Evolutionary conservation across 208 protist genomes (phyloP), one percentile per base, ranked within the genome.

Genomic region (Leishmania guyanensis): DNA sequence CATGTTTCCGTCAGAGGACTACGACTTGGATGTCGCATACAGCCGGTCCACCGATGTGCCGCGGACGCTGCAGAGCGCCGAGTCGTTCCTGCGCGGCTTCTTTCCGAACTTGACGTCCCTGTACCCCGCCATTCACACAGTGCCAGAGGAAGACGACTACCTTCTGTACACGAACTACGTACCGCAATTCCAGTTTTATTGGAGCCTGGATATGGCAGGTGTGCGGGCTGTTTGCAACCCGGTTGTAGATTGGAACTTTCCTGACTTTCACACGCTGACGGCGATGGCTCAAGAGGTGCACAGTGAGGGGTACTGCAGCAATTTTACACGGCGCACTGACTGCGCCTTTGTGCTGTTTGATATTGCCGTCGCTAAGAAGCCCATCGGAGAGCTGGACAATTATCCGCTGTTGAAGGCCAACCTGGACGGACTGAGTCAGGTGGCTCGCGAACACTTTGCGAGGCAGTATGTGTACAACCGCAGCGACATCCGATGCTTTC

Each of bases 61-160:
- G n/a, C 90, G 88, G 62, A 91, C 87, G 33, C 65, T 91, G 79
- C 87, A 91, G 70, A 91, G 89, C 54, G 87, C 89, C 8, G 81
- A 77, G n/a, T 75, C 76, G 16, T 87, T 92, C 39, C 56, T 92
- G 58, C 62, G 39, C 46, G 87, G 85, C 39, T 79, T 89, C 62
- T 92, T 91, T 66, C 78, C 77, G 8, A 73, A 65, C 48, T n/a
- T 76, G 74, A 76, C 51, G 43, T 84, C 80, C 26, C 54, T 84
- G 26, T 84, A 75, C 82, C 77, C 82, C n/a, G 82, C 76, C 5
- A 78, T 86, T 22, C 82, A 86, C 82, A 86, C 81, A 5, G 56
- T 66, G 66, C 74, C 64, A 2, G 66, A 81, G 43, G 8, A 78
- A 8, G 82, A 81, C 10, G 71, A 86, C 50, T 80, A 86, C 76